phyloP scores from a whole-genome alignment of 805 yeast species.

The Ogataea sp. region DNA sequence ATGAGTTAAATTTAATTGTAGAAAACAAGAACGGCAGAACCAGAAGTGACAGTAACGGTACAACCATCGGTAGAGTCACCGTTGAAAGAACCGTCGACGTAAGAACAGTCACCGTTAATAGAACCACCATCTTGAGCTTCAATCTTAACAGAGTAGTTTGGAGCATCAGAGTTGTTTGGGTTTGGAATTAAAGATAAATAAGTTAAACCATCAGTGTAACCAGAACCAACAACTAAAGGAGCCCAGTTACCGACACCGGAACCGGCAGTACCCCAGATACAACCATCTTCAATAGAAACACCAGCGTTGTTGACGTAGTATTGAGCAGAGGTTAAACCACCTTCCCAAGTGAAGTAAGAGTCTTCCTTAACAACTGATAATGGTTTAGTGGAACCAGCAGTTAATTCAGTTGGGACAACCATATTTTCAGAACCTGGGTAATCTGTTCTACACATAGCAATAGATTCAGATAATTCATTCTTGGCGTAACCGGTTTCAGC shows the following conservation, averaged over 20 bases:
- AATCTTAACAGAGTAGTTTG: constrained; percentile 44
- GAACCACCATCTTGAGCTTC: constrained; percentile 28
- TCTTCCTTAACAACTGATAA: constrained; percentile 76
- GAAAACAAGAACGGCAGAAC: constrained; percentile 27
- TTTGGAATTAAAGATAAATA: constrained; percentile 91
- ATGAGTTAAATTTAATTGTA: constrained; percentile 6
- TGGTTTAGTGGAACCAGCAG: constrained; percentile 55
- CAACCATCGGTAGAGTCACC: constrained; percentile 71
- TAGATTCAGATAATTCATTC: constrained; percentile 51
- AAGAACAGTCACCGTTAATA: constrained; percentile 32
- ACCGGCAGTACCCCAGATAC: constrained; percentile 83
- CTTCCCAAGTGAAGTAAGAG: constrained; percentile 75
- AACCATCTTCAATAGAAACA: constrained; percentile 81
- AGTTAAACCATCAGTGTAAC: constrained; percentile 62
- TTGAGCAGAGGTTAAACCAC: constrained; percentile 83
- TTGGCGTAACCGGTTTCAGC: constrained; percentile 58
- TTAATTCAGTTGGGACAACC: constrained; percentile 86
- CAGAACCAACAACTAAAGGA: constrained; percentile 92
- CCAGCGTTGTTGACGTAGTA: constrained; percentile 98
- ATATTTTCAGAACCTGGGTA: constrained; percentile 99
- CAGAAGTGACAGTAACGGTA: constrained; percentile 45
- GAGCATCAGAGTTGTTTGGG: constrained; percentile 71
- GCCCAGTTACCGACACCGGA: constrained; percentile 96
- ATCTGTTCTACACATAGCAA: constrained; percentile 95
- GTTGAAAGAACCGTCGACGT: constrained; percentile 33